Evolutionary conservation across 768 basidiomycete species (phyloP), one percentile per base, ranked within the genome.

Genomic region (Russula griseocarnosa): DNA sequence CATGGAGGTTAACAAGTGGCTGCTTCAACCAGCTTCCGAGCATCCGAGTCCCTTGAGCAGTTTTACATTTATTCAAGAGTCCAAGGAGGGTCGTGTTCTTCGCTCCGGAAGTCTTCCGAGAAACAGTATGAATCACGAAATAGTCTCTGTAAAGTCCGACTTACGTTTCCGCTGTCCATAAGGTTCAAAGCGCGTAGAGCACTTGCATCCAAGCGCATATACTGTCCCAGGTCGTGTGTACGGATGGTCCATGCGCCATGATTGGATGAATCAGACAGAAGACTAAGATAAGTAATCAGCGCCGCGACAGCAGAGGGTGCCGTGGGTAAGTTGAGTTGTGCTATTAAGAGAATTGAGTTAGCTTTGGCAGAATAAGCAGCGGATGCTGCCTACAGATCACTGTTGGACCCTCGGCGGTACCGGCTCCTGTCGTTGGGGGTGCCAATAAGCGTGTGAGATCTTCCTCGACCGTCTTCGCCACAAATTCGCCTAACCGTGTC

Each of bases 151-250:
- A n/a, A 51, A 42, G 9, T 34, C 14, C 18, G 28, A 38, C 74
- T 56, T 70, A 84, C 81, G 70, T 73, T 71, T 70, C 69, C 69
- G 54, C 58, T 85, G 60, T 94, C 92, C 30, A 90, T 84, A 18
- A 98, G 77, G 70, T 93, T 92, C 28, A 99, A 76, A 1, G 97
- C 97, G 56, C 89, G 83, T 20, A 98, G 78, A 0, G 97, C 96
- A 66, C 94, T 96, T 1, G 97, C 93, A 72, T 99, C 97, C 10
- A 98, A 82, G 62, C 87, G 88, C 94, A 99, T 97, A 74, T 88
- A 98, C 71, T 92, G 94, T 2, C 90, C 85, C 0, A 99, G 79
- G 72, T 98, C 94, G 71, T 99, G 95, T 0, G 88, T 90, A 44
- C 82, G 82, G 14, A 99, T 81, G 16, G 81, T 85, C 77, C 87